Conservation (phyloP, 2,329 filamentous ascomycete species). For the Hypomyces perniciosus region DNA sequence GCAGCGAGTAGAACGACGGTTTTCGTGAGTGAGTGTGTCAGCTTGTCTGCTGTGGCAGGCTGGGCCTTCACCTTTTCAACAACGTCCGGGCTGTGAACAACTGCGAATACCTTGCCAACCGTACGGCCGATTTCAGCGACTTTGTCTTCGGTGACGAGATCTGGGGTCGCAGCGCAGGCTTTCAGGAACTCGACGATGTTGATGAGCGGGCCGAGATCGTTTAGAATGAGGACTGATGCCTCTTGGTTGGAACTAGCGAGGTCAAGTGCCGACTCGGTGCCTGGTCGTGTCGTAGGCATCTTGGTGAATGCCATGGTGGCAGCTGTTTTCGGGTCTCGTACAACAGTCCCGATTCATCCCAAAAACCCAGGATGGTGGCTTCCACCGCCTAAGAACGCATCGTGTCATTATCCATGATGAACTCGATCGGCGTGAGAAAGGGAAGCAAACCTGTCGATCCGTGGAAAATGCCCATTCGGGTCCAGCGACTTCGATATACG, state of each 20-base stretch:
- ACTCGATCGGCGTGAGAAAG: no score
- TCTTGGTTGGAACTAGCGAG: slow-evolving; percentile 9
- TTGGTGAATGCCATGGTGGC: slow-evolving; percentile 10
- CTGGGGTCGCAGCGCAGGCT: neutral
- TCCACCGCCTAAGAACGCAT: slow-evolving; percentile 6
- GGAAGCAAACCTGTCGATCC: slow-evolving; percentile 10
- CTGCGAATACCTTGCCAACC: slow-evolving; percentile 12
- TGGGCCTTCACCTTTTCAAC: slow-evolving; percentile 1
- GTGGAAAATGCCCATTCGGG: slow-evolving; percentile 14
- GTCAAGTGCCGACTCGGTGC: slow-evolving; percentile 9
- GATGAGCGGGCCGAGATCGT: slow-evolving; percentile 10
- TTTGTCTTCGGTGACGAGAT: neutral
- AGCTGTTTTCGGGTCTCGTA: slow-evolving; percentile 1
- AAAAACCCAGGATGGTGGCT: slow-evolving; percentile 9
- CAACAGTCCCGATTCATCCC: slow-evolving; percentile 6
- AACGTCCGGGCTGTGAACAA: slow-evolving; percentile 8
- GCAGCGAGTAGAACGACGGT: slow-evolving; percentile 12
- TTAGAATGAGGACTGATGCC: slow-evolving; percentile 11
- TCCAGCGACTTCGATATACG: slow-evolving; percentile 14
- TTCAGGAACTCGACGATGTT: slow-evolving; percentile 15
- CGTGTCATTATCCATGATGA: neutral
- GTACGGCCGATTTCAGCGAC: slow-evolving; percentile 7
- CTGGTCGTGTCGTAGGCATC: slow-evolving; percentile 12
- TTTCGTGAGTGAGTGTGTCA: slow-evolving; percentile 11
- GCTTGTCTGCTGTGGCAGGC: neutral